Conservation (phyloP, 73 alveolate species). For the Paramecium caudatum region DNA sequence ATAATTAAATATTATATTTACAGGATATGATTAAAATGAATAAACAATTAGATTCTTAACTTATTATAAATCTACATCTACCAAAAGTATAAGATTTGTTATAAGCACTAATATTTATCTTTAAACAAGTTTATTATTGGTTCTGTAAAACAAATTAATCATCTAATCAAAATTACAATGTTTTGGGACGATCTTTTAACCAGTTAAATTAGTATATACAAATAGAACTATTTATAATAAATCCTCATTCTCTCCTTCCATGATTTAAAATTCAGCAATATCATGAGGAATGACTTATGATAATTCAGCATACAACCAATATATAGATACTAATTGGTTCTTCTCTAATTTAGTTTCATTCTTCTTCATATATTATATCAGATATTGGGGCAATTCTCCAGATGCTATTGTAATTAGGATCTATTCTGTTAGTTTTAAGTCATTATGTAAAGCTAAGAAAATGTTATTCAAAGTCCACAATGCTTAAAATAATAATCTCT, state of each 20-base stretch:
- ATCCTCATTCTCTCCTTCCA: not conserved
- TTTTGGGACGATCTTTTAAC: not conserved
- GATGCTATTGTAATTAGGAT: not conserved
- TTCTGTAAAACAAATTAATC: not conserved
- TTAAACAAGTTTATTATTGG: not conserved
- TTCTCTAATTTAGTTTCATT: slow-evolving; percentile 5
- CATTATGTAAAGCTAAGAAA: not conserved
- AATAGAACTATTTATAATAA: not conserved
- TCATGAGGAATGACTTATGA: not conserved
- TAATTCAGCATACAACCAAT: slow-evolving; percentile 36
- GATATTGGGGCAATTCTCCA: not conserved
- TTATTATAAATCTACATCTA: not conserved
- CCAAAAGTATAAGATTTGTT: not conserved
- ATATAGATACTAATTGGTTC: not conserved
- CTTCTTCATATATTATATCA: slow-evolving; percentile 9
- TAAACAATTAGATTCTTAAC: slow-evolving; percentile 3
- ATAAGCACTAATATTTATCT: not conserved
- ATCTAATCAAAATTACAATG: not conserved
- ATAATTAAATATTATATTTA: not conserved
- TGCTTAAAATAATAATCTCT: slow-evolving; percentile 29
- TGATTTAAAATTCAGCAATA: not conserved
- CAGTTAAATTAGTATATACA: slow-evolving; percentile 7
- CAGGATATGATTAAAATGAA: slow-evolving; percentile 18
- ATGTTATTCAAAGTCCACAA: slow-evolving; percentile 16
- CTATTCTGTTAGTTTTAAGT: not conserved